Evolutionary conservation across 78 protist species (phyloP), one percentile per base, ranked within the genome.

Genomic region (Dictyostelium intermedium): DNA sequence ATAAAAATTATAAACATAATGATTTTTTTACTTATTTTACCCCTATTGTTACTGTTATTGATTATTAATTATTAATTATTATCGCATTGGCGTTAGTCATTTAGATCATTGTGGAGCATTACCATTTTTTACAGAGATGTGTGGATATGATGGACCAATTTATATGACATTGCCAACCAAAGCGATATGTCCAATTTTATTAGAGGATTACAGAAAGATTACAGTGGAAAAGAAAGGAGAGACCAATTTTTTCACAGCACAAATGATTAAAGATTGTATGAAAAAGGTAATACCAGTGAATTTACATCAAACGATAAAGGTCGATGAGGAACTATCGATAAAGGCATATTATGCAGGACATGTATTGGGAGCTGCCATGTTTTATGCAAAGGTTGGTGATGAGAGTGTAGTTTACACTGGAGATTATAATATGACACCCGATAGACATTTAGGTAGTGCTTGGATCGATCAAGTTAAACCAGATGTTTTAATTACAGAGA

Each of bases 341-440:
- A 87, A 85, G 8, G 93, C 99, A 11, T 98, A 97, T 89, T 98
- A 98, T 82, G 99, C 99, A 1, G 99, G 99, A 11, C 99, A 99
- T 77, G 99, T 98, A n/a, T 95, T 99, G 3, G 99, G 99, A 9
- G 99, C 99, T 2, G 99, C 98, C 7, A 93, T 99, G 98, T 98
- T 99, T 66, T 85, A 89, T 87, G 93, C 98, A 11, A 97, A 96
- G 78, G 96, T 92, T n/a, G 98, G 98, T 25, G 94, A 85, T 11
- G 95, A 93, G 56, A 91, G 98, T 10, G 97, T 97, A 11, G 95
- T 99, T 13, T 99, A 99, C 97, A 98, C 99, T 0, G 99, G 99
- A 43, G 99, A 99, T 97, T 99, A 98, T 87, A 99, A 99, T 96
- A 98, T 97, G 97, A 98, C 99, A n/a, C 97, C 99, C 4, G 99